Base-by-base conservation (phyloP, 306 rosid species). In the Lathyrus sativus region DNA sequence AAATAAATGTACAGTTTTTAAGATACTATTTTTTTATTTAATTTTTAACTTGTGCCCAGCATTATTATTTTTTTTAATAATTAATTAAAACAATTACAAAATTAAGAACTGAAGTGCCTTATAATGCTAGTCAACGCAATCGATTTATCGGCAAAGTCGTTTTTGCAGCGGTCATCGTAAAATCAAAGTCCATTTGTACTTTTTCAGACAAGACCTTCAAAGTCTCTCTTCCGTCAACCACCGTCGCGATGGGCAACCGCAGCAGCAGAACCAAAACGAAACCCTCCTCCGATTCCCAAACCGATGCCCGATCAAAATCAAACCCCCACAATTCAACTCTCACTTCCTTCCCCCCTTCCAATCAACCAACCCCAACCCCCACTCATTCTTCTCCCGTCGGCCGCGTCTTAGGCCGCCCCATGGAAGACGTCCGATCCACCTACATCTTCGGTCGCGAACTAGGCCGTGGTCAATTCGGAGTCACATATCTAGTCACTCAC, bases 391-490 rank as follows among this genome's bases (percentile, higher is more conserved):
- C 78, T 18, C 12, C 76, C 12, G 5, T 75, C 1, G 97, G 98
- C 83, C 93, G 96, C 1, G 87, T 93, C 43, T 75, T 93, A n/a
- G 87, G 92, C 76, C 85, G 86, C 12, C 97, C 95, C 55, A 70
- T 90, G 79, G 92, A 87, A 66, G 99, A 93, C 67, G 84, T 90
- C 28, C 85, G 99, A 5, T 76, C 90, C 6, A 65, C 61, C 38
- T 93, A 88, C 85, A 76, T 64, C 53, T 93, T 93, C 75, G 95
- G 95, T 41, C 95, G 99, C 15, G 97, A 93, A 63, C 88, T 93
- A 5, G 99, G 99, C 12, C 99, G 96, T 0, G 99, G 99, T 28
- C 99, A 93, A 54, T 93, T 90, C 73, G 99, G 99, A 31, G 89
- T 93, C 0, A 93, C 97, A 14, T 90, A 93, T 71, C 64, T 90